phyloP scores from a whole-genome alignment of 257 asterid genomes.

The Thymus quinquecostatus region DNA sequence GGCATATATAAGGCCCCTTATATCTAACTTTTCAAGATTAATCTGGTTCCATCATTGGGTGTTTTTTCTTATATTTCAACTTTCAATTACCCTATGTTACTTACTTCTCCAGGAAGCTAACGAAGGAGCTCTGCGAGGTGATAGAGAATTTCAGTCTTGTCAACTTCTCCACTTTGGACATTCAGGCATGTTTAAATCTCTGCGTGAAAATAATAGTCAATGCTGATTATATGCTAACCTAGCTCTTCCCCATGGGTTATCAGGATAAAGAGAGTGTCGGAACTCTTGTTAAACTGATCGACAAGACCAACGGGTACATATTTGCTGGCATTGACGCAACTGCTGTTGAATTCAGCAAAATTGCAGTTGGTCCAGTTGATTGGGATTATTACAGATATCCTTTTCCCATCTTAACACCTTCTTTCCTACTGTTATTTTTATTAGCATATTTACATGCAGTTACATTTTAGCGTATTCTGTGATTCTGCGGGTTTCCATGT shows the following conservation, averaged over 20 bases:
- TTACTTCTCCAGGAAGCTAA: conserved; percentile 66
- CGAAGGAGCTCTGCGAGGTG: conserved; percentile 95
- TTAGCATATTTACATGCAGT: background rate
- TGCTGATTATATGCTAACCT: conserved; percentile 17
- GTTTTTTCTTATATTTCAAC: background rate
- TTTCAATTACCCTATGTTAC: background rate
- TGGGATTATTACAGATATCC: conserved; percentile 99
- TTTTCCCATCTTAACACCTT: conserved; percentile 33
- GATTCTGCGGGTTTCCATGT: background rate
- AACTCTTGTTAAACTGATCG: conserved; percentile 81
- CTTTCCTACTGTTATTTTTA: conserved; percentile 6
- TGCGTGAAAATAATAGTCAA: conserved; percentile 21
- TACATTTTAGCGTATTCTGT: background rate
- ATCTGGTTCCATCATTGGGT: conserved; percentile 8
- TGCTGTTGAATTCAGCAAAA: conserved; percentile 92
- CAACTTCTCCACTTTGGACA: conserved; percentile 84
- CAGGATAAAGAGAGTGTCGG: conserved; percentile 98
- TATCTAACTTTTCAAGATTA: background rate
- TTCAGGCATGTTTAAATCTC: conserved; percentile 63
- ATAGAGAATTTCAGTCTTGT: conserved; percentile 79
- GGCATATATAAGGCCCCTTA: conserved; percentile 5
- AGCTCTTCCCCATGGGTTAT: conserved; percentile 30
- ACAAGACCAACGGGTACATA: conserved; percentile 93
- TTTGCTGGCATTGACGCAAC: conserved; percentile 84
- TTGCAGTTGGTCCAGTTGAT: conserved; percentile 82